Evolutionary conservation across 768 basidiomycete species (phyloP).

Genomic region (Hebeloma cylindrosporum): DNA sequence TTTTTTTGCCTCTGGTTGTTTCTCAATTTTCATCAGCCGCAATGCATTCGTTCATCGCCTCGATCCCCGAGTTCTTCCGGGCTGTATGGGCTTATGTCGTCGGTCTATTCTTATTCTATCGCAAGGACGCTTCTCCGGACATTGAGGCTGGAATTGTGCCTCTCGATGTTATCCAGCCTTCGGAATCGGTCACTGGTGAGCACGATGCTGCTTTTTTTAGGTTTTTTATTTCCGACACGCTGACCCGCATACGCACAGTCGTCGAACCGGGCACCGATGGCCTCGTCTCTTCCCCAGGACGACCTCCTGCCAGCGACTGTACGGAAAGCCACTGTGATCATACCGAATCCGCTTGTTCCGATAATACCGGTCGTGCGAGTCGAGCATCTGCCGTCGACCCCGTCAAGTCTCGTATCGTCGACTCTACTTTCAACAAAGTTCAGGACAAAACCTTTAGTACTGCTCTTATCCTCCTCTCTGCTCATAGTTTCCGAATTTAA

Average conservation of each 20-base stretch:
- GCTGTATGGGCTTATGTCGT: slow-evolving; percentile 6
- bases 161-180: neutral
- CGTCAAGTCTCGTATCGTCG: slow-evolving; percentile 21
- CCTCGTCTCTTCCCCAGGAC: too few relatives aligned
- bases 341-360: too few relatives aligned
- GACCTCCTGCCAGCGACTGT: neutral
- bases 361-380: slow-evolving; percentile 14
- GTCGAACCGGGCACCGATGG: too few relatives aligned
- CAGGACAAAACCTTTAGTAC: slow-evolving; percentile 22
- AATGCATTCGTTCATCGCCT: slow-evolving; percentile 8
- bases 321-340: neutral
- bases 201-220: neutral
- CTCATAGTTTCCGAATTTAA: neutral
- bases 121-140: neutral
- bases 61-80: slow-evolving; percentile 6
- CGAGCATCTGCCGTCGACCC: slow-evolving; percentile 18
- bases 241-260: too few relatives aligned
- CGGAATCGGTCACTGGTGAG: neutral
- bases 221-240: neutral
- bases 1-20: too few relatives aligned
- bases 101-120: slow-evolving; percentile 2
- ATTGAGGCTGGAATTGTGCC: slow-evolving; percentile 9
- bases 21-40: too few relatives aligned
- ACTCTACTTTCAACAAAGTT: slow-evolving; percentile 20
- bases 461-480: slow-evolving; percentile 1